These are phyloP conservation scores for Aspergillus sergii DNA, from an alignment of 2,329 filamentous ascomycete genomes.

Conservation along the genomic window DNA sequence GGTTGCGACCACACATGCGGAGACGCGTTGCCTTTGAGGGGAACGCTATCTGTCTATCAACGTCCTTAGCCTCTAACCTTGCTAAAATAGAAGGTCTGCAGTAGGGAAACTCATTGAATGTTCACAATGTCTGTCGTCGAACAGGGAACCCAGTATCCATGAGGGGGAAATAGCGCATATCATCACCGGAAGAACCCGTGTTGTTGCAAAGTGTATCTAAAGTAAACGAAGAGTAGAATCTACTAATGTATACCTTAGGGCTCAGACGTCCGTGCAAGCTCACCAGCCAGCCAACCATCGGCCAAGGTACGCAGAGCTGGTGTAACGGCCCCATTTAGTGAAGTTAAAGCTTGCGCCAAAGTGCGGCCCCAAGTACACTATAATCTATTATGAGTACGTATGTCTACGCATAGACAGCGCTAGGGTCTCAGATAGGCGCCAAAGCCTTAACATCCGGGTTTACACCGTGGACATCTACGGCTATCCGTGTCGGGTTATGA, in stretches of 20 bases:
- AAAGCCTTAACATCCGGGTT: background rate
- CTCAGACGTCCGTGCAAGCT: background rate
- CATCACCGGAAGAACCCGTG: background rate
- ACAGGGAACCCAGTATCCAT: background rate
- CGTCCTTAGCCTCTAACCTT: background rate
- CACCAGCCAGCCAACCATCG: background rate
- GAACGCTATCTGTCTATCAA: background rate
- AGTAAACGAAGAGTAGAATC: background rate
- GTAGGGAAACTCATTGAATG: background rate
- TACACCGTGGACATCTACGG: background rate
- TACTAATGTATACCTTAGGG: background rate
- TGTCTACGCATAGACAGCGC: background rate
- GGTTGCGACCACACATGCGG: background rate
- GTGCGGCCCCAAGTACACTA: background rate
- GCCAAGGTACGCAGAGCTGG: background rate
- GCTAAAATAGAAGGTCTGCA: background rate
- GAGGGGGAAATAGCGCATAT: background rate
- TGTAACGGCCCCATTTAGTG: background rate
- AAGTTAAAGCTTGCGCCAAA: background rate
- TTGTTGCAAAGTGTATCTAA: background rate
- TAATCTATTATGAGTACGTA: background rate
- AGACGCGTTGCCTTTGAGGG: background rate
- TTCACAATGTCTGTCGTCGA: background rate
- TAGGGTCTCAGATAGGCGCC: conserved; percentile 2
- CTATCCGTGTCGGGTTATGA: background rate